phyloP scores from a whole-genome alignment of 139 green algal genomes.

The Ettlia oleoabundans region DNA sequence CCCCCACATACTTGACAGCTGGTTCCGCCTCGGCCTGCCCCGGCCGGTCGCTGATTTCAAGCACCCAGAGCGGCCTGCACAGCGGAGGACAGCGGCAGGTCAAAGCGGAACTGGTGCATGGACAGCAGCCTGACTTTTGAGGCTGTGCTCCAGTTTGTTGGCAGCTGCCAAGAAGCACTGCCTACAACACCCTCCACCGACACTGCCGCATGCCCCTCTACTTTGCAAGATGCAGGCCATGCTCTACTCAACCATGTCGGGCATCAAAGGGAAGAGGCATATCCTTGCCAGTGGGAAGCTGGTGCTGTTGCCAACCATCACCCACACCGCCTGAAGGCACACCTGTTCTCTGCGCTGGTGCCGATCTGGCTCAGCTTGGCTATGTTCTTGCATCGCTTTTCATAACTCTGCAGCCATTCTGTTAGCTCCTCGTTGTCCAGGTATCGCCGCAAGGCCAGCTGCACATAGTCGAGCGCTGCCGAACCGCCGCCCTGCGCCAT shows the following conservation, averaged over 20 bases:
- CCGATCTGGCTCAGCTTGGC: slow-evolving; percentile 17
- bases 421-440: slow-evolving; percentile 34
- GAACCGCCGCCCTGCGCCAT: neutral
- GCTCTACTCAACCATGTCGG: no score
- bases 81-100: neutral
- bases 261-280: no score
- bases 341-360: slow-evolving; percentile 26
- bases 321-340: neutral
- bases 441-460: neutral
- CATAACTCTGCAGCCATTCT: slow-evolving; percentile 13
- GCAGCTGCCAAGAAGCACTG: no score
- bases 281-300: no score
- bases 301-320: neutral
- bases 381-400: slow-evolving; percentile 20
- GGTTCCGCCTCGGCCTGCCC: slow-evolving; percentile 60
- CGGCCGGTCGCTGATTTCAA: slow-evolving; percentile 68
- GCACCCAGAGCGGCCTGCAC: neutral
- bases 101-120: no score
- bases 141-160: no score
- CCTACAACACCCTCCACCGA: no score
- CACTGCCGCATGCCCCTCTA: no score
- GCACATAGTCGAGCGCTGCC: neutral
- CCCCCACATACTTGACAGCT: slow-evolving; percentile 75
- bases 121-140: no score
- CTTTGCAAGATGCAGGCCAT: no score